Conservation (phyloP, 202 grass and related monocot species). For the Eragrostis tef region DNA sequence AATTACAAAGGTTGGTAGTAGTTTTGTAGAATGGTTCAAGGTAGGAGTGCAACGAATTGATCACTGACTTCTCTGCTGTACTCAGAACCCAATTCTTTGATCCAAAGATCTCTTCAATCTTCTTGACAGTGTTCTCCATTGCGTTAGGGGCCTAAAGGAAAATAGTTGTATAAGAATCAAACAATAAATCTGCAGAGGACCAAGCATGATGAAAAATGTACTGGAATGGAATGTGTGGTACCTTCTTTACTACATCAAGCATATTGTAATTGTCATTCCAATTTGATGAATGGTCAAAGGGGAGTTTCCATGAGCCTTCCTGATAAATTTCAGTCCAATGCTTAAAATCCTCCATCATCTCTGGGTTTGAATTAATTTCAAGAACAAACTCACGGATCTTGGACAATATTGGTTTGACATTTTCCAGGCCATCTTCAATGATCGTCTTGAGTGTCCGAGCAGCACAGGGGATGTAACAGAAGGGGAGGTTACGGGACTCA, state of each 20-base stretch:
- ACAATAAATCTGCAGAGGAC: background rate
- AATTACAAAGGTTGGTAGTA: conserved; percentile 84
- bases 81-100: conserved; percentile 59
- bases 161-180: background rate
- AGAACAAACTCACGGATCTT: conserved; percentile 88
- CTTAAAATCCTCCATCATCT: conserved; percentile 81
- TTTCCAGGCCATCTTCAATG: conserved; percentile 71
- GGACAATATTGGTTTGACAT: conserved; percentile 65
- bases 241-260: conserved; percentile 89
- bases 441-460: conserved; percentile 69
- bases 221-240: conserved; percentile 36
- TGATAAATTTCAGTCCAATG: conserved; percentile 75
- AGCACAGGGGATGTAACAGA: conserved; percentile 91
- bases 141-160: conserved; percentile 70
- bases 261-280: conserved; percentile 81
- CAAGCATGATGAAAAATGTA: conserved; percentile 29
- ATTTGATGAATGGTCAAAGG: conserved; percentile 71
- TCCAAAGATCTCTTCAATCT: conserved; percentile 72
- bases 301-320: conserved; percentile 84
- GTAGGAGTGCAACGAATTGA: conserved; percentile 72
- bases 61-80: conserved; percentile 59
- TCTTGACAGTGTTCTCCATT: conserved; percentile 82
- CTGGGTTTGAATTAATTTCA: conserved; percentile 61
- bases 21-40: conserved; percentile 94
- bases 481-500: conserved; percentile 62